Conservation (phyloP, 345 rosid species). For the Brassica rapa region DNA sequence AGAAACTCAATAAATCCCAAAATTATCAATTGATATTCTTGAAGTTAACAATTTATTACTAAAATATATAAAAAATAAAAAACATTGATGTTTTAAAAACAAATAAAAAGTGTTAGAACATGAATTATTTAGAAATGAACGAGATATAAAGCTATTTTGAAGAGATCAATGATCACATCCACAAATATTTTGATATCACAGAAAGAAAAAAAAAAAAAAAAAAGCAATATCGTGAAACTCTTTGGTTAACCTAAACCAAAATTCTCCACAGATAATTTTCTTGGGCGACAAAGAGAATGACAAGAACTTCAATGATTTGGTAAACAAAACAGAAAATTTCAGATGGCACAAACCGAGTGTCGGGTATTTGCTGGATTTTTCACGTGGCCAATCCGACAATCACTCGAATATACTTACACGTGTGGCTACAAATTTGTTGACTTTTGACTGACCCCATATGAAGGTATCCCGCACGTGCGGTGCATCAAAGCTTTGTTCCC, state of each 20-base stretch:
- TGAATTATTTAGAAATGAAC: too few relatives aligned
- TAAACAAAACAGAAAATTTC: background rate
- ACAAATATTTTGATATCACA: background rate
- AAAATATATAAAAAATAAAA: too few relatives aligned
- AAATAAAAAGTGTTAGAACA: too few relatives aligned
- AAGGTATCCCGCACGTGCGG: slow-evolving; percentile 31
- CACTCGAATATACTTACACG: slow-evolving; percentile 33
- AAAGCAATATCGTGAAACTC: background rate
- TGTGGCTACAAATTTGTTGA: slow-evolving; percentile 26
- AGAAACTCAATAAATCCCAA: too few relatives aligned
- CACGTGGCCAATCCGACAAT: slow-evolving; percentile 31
- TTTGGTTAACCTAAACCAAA: slow-evolving; percentile 3
- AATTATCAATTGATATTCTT: too few relatives aligned
- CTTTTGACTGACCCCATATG: slow-evolving; percentile 23
- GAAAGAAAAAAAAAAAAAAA: background rate
- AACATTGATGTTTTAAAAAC: too few relatives aligned
- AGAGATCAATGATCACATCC: background rate
- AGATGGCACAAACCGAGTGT: slow-evolving; percentile 30
- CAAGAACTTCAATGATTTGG: slow-evolving; percentile 35
- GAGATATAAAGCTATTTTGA: background rate
- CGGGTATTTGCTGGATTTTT: slow-evolving; percentile 35
- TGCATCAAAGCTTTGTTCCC: slow-evolving; percentile 30
- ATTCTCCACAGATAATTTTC: background rate
- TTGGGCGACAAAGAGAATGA: slow-evolving; percentile 34
- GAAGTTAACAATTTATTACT: too few relatives aligned